These are phyloP conservation scores for Rhodotorula toruloides DNA, from an alignment of 768 basidiomycete genomes.

Conservation along the genomic window DNA sequence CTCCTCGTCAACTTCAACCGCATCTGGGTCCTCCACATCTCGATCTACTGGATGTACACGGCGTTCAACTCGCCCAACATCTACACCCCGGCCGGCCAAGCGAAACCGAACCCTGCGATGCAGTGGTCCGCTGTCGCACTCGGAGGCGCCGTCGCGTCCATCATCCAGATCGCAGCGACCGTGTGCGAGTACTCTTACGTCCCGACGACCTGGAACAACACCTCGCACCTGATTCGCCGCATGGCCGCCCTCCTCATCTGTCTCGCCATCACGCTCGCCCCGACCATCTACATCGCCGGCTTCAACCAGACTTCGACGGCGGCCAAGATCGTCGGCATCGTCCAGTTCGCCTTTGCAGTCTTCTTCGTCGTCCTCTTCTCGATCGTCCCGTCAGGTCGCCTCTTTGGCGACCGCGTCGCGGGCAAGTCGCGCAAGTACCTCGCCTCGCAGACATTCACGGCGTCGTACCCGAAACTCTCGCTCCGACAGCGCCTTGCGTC, in stretches of 20 bases:
- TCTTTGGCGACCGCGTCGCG: slow-evolving; percentile 97
- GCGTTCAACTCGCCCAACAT: slow-evolving; percentile 84
- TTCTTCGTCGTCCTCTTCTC: slow-evolving; percentile 79
- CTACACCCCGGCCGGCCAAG: slow-evolving; percentile 55
- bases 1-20: slow-evolving; percentile 99
- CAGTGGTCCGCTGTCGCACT: slow-evolving; percentile 89
- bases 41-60: slow-evolving; percentile 94
- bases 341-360: slow-evolving; percentile 92
- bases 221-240: slow-evolving; percentile 87
- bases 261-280: slow-evolving; percentile 82
- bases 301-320: slow-evolving; percentile 63
- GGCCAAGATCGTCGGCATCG: slow-evolving; percentile 86
- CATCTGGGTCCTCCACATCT: slow-evolving; percentile 95
- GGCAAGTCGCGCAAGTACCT: slow-evolving; percentile 95
- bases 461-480: slow-evolving; percentile 74
- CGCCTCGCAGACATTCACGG: slow-evolving; percentile 96
- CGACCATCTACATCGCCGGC: slow-evolving; percentile 89
- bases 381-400: slow-evolving; percentile 88
- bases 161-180: slow-evolving; percentile 94
- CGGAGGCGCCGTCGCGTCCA: slow-evolving; percentile 88
- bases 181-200: slow-evolving; percentile 94
- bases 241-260: slow-evolving; percentile 83
- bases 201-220: slow-evolving; percentile 98
- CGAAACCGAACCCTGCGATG: slow-evolving; percentile 65
- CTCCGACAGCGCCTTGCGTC: slow-evolving; percentile 68